These are phyloP conservation scores for Penicillium parvum DNA, from an alignment of 495 filamentous ascomycete species.

Conservation along the genomic window DNA sequence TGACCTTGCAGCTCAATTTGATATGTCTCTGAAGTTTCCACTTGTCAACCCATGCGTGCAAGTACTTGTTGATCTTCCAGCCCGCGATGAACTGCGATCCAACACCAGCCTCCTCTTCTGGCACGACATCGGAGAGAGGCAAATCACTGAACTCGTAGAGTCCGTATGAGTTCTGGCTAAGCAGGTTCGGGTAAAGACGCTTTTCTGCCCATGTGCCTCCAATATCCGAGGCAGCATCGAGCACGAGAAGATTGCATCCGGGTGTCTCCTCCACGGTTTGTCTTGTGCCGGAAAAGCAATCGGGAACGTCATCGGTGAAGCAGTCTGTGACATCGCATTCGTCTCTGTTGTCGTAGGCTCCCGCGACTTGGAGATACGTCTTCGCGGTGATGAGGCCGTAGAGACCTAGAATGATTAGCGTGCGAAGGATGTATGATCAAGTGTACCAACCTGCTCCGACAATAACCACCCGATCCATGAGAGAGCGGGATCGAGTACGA, in stretches of 20 bases:
- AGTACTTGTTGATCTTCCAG: conserved; percentile 56
- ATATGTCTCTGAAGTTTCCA: conserved; percentile 53
- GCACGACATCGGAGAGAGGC: conserved; percentile 45
- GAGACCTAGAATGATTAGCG: conserved; percentile 18
- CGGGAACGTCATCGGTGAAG: neutral
- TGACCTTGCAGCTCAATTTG: conserved; percentile 48
- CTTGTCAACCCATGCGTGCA: conserved; percentile 52
- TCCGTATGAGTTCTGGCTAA: conserved; percentile 33
- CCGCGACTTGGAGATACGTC: conserved; percentile 50
- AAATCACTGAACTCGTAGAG: conserved; percentile 51
- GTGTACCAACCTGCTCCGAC: conserved; percentile 20
- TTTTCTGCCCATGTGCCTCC: conserved; percentile 63
- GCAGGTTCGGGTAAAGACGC: conserved; percentile 51
- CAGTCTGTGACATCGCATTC: neutral
- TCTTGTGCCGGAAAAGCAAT: conserved; percentile 5
- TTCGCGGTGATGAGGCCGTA: conserved; percentile 55
- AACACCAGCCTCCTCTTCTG: conserved; percentile 26
- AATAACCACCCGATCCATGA: conserved; percentile 22
- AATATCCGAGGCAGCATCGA: conserved; percentile 47
- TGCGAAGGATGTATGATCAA: neutral
- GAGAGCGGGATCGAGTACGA: neutral
- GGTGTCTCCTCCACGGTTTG: conserved; percentile 18
- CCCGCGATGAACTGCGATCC: conserved; percentile 60
- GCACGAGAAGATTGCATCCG: conserved; percentile 28
- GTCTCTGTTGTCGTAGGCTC: conserved; percentile 7